These are phyloP conservation scores for Aegilops sharonensis DNA, from an alignment of 176 grass and related monocot genomes.

Conservation along the genomic window DNA sequence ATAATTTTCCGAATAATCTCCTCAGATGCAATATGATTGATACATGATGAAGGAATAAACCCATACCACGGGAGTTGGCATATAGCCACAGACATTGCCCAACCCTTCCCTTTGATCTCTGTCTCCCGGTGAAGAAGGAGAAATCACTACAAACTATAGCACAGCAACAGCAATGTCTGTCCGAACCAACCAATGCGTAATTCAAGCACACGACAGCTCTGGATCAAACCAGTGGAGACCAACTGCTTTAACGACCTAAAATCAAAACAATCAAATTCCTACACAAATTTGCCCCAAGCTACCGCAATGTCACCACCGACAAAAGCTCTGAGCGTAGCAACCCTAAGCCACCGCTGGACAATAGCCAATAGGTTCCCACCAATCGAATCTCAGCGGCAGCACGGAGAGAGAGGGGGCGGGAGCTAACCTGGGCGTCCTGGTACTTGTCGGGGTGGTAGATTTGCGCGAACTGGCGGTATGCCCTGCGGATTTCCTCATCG, in stretches of 20 bases:
- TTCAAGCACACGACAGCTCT: background rate
- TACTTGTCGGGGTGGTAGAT: slow-evolving; percentile 97
- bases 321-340: background rate
- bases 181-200: background rate
- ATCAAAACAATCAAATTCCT: background rate
- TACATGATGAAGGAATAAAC: background rate
- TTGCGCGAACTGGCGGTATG: slow-evolving; percentile 91
- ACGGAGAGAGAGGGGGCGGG: background rate
- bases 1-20: background rate
- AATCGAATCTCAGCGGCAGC: background rate
- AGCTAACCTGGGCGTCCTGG: slow-evolving; percentile 56
- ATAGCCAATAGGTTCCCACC: background rate
- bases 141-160: background rate
- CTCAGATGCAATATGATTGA: background rate
- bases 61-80: background rate
- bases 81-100: background rate
- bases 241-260: slow-evolving; percentile 1
- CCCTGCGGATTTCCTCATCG: slow-evolving; percentile 80
- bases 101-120: slow-evolving; percentile 14
- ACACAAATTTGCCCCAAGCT: background rate
- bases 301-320: slow-evolving; percentile 7
- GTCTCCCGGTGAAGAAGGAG: background rate
- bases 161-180: background rate
- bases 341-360: slow-evolving; percentile 17
- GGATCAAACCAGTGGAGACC: background rate